These are phyloP conservation scores for Parastagonospora avenae DNA, from an alignment of 2,329 filamentous ascomycete genomes.

Conservation along the genomic window DNA sequence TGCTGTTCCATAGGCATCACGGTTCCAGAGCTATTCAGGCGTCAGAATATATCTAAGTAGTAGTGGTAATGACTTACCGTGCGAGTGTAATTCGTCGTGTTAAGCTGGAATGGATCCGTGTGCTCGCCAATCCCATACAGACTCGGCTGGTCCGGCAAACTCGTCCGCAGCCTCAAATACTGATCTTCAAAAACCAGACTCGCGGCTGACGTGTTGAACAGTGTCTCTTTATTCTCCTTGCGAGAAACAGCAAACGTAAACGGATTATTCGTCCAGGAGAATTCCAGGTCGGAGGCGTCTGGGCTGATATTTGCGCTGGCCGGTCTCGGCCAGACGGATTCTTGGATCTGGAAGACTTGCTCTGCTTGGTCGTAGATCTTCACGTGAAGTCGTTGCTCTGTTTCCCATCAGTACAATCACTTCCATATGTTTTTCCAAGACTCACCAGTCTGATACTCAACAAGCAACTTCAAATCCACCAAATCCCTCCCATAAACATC, in stretches of 20 bases:
- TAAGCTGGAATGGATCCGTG: slow-evolving; percentile 70
- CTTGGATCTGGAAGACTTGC: slow-evolving; percentile 74
- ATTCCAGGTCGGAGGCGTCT: slow-evolving; percentile 56
- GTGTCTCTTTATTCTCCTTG: slow-evolving; percentile 59
- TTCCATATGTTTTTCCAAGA: slow-evolving; percentile 58
- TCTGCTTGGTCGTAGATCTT: slow-evolving; percentile 72
- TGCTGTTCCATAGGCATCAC: slow-evolving; percentile 68
- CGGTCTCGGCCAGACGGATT: slow-evolving; percentile 69
- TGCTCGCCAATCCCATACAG: slow-evolving; percentile 82
- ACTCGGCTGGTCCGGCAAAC: slow-evolving; percentile 68
- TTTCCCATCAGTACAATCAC: slow-evolving; percentile 8
- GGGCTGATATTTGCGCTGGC: slow-evolving; percentile 35
- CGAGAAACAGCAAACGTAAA: slow-evolving; percentile 71
- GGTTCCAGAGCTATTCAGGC: slow-evolving; percentile 65
- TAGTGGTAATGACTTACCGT: slow-evolving; percentile 47
- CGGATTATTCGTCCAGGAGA: slow-evolving; percentile 61
- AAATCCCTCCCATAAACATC: slow-evolving; percentile 65
- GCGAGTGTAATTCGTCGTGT: slow-evolving; percentile 68
- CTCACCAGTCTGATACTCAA: slow-evolving; percentile 65
- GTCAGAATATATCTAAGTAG: neutral
- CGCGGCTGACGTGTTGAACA: slow-evolving; percentile 73
- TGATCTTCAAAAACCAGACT: slow-evolving; percentile 76
- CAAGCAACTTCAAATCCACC: slow-evolving; percentile 58
- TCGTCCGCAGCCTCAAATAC: slow-evolving; percentile 73
- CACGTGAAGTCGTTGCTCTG: slow-evolving; percentile 71